phyloP scores from a whole-genome alignment of 148 eudicot species.

The Persicaria maculosa region DNA sequence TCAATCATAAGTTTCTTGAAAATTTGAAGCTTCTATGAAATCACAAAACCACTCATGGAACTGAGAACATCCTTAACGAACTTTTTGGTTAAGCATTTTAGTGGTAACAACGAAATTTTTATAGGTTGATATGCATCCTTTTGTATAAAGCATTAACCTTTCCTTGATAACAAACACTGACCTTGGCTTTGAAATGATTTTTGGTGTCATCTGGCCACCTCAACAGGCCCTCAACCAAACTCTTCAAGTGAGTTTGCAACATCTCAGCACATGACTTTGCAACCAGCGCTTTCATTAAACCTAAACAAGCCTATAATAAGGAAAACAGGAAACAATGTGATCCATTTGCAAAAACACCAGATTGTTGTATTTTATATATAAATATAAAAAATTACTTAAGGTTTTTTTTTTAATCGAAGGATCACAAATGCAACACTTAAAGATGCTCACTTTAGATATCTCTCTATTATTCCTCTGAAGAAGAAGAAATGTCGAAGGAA shows the following conservation, averaged over 20 bases:
- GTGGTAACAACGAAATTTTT: too few species aligned
- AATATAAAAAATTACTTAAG: too few species aligned
- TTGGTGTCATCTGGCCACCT: conserved; percentile 72
- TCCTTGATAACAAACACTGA: too few species aligned
- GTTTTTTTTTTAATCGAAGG: too few species aligned
- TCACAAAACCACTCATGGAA: too few species aligned
- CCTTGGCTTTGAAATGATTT: conserved; percentile 89
- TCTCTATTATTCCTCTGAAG: conserved; percentile 78
- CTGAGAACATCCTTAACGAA: too few species aligned
- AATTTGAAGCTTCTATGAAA: too few species aligned
- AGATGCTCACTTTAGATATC: conserved; percentile 58
- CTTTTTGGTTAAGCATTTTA: too few species aligned
- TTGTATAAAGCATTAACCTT: conserved; percentile 54
- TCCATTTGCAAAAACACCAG: not conserved
- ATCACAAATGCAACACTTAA: too few species aligned
- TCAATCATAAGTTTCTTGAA: too few species aligned
- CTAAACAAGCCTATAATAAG: conserved; percentile 73
- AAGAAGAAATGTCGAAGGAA: conserved; percentile 76
- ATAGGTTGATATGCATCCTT: too few species aligned
- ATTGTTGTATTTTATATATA: too few species aligned
- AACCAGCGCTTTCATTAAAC: conserved; percentile 84
- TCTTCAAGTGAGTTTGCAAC: conserved; percentile 51
- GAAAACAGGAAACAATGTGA: conserved; percentile 3
- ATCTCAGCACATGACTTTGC: conserved; percentile 79
- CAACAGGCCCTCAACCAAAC: conserved; percentile 70